phyloP scores from a whole-genome alignment of 352 stramenopile genomes.

The Aphanomyces invadans region DNA sequence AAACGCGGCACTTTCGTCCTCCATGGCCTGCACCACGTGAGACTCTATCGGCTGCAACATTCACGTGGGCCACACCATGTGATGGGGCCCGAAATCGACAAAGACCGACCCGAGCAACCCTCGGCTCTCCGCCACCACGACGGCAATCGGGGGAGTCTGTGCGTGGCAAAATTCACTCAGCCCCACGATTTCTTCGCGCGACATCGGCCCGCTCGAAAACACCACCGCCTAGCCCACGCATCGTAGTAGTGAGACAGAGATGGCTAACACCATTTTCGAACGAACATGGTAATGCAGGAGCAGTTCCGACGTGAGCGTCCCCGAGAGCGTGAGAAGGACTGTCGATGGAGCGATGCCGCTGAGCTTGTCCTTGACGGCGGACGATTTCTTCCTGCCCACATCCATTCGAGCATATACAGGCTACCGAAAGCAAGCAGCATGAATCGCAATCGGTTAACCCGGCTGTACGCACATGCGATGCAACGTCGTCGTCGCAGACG shows the following conservation, averaged over 20 bases:
- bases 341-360: conserved; percentile 28
- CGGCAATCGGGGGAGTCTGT: conserved; percentile 34
- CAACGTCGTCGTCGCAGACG: conserved; percentile 35
- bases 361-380: neutral
- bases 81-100: conserved; percentile 29
- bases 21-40: conserved; percentile 22
- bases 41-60: conserved; percentile 6
- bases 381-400: conserved; percentile 5
- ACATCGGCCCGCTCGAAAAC: conserved; percentile 32
- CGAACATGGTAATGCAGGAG: conserved; percentile 40
- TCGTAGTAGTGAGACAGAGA: too few relatives aligned
- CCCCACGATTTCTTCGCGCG: conserved; percentile 38
- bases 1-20: conserved; percentile 26
- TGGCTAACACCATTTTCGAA: too few relatives aligned
- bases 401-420: neutral
- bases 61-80: conserved; percentile 28
- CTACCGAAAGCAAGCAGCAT: neutral
- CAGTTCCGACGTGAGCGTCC: conserved; percentile 32
- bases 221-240: conserved; percentile 39
- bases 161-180: conserved; percentile 43
- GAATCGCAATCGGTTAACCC: neutral
- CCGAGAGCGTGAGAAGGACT: conserved; percentile 31
- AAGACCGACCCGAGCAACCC: conserved; percentile 37
- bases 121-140: conserved; percentile 35
- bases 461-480: conserved; percentile 25